Conservation (phyloP, 257 asterid genomes). For the Scutellaria baicalensis region DNA sequence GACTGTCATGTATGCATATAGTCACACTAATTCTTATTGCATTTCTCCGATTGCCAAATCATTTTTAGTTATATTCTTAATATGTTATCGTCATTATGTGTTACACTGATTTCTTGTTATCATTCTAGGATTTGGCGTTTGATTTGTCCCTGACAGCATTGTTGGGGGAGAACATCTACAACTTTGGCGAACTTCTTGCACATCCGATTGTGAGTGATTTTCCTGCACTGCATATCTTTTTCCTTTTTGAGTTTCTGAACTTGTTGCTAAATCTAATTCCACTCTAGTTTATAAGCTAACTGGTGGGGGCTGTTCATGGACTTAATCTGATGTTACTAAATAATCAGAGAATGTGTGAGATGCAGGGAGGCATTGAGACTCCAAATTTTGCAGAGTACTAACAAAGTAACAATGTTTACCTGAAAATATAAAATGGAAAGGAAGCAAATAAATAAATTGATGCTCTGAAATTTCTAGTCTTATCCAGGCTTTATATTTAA, state of each 20-base stretch:
- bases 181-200: constrained; percentile 84
- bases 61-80: not conserved
- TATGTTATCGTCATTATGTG: not conserved
- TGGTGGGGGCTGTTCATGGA: not conserved
- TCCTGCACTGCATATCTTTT: not conserved
- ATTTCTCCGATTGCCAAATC: not conserved
- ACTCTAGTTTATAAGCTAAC: not conserved
- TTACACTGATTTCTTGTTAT: not conserved
- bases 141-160: constrained; percentile 73
- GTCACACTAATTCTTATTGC: not conserved
- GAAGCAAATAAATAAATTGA: not conserved
- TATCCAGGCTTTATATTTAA: not conserved
- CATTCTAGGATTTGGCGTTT: constrained; percentile 70
- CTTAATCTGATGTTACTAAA: not conserved
- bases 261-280: not conserved
- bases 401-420: not conserved
- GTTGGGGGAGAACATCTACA: constrained; percentile 83
- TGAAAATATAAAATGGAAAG: not conserved
- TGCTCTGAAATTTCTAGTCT: not conserved
- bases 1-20: not conserved
- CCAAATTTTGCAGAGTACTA: not conserved
- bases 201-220: constrained; percentile 72
- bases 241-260: not conserved
- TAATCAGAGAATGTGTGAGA: not conserved
- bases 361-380: not conserved